Evolutionary conservation across 192 early-diverging fungal genomes (phyloP), one percentile per base, ranked within the genome.

Genomic region (Podila verticillata): DNA sequence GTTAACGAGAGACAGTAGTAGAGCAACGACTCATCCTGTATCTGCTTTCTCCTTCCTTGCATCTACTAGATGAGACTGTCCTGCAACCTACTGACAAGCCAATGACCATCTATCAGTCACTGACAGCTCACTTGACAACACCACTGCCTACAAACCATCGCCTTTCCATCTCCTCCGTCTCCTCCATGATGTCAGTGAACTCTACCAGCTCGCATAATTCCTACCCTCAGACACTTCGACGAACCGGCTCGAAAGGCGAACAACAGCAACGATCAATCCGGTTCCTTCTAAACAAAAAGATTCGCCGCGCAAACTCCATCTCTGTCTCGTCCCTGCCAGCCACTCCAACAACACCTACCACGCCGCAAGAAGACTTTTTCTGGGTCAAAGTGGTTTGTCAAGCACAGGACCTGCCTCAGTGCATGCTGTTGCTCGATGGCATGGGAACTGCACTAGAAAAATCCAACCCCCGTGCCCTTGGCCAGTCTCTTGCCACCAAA

Each of bases 41-140:
- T 24, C 24, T 54, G n/a, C 51, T 9, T 10, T 54, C 20, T 39
- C 13, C 60, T 51, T 68, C 54, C 20, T n/a, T n/a, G n/a, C 57
- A 44, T 19, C 56, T 30, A 39, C 24, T 56, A 88, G 88, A 89
- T 28, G 84, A 84, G 57, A 74, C 84, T 13, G 74, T 84, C 7
- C 68, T 89, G 20, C 80, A 83, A 29, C 83, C 88, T 6, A 71
- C 82, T 59, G 87, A 89, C 72, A 83, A 88, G 73, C 88, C 88
- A 19, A 78, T 89, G 62, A 74, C 84, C 10, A 88, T 89, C 8
- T 89, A 85, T 39, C 73, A 85, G 30, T 84, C 87, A 10, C 63
- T 89, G 20, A 88, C 72, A 19, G 82, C 84, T n/a, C 83, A 84
- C 67, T 65, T 84, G 26, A 85, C 84, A 0, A 86, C 83, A 31